Evolutionary conservation across 441 rosid genomes (phyloP), one percentile per base, ranked within the genome.

Genomic region (Aquilaria agallochum): DNA sequence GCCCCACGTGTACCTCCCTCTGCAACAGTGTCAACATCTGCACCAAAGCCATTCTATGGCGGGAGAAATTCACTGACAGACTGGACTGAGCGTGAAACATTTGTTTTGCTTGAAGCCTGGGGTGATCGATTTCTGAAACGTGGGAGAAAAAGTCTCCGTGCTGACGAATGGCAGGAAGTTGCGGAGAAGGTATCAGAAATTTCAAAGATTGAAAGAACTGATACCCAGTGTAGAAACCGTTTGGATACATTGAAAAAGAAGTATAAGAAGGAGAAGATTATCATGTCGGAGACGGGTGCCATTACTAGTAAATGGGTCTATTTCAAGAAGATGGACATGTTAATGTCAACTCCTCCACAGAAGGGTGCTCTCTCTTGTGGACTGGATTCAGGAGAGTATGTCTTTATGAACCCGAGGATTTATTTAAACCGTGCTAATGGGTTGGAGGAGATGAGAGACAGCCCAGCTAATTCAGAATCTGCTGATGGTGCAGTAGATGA

Each of bases 121-220:
- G 97, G 98, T 2, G 97, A 92, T 30, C 79, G 83, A 49, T 88
- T 89, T 64, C 68, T 95, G 71, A 88, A 83, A 58, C 82, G 78
- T 61, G 92, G 96, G 65, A 80, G 96, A 64, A 95, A 88, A 80
- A 95, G 99, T 67, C 84, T 95, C 47, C 83, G 95, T 5, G 83
- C 89, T 15, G 97, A 95, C 51, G 98, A 92, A 62, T 92, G 98
- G 99, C 85, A 80, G 62, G 91, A 89, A 64, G 98, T 95, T 33
- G 87, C 97, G n/a, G 98, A 95, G 81, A 95, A 88, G 80, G 98
- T 89, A 36, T 83, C 95, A 9, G 89, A 88, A 31, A 84, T 72
- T 34, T 88, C 92, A 1, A 83, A 84, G 71, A 75, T 79, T 64
- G 94, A 89, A 61, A 82, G 86, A 61, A 79, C 95, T 0, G 98